Base-by-base conservation (phyloP, 352 stramenopile species). In the Globisporangium ultimum region DNA sequence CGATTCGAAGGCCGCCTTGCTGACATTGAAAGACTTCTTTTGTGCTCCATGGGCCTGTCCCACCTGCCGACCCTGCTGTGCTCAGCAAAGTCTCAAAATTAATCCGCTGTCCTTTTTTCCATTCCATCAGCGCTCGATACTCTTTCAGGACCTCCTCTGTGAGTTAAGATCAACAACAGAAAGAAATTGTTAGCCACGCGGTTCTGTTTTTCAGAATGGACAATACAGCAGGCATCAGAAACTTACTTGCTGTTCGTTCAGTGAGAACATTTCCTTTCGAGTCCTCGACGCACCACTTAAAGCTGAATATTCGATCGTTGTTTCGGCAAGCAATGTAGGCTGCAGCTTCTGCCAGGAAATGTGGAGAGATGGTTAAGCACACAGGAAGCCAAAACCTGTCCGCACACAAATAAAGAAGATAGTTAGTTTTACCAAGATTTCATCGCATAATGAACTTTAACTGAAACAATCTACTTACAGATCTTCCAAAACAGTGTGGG, bases 281-380 rank as follows among this genome's bases (percentile, higher is more conserved):
- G 40, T 71, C 70, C 45, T 80, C 67, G 36, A 63, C 73, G 45
- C 84, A 93, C 84, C 84, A 93, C 32, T 82, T 83, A 47, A 91
- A 91, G 54, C 76, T 86, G 51, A 90, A 93, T n/a, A 87, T 74
- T 41, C 84, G 79, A 49, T 84, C 77, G 38, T 81, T 77, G 64
- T 91, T 84, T 52, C 80, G 78, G 20, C 74, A 89, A 28, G 78
- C 74, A 52, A 93, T 91, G 57, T 87, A 93, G 36, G 74, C 79
- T 52, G 84, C 79, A n/a, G 80, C 78, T 53, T 93, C 84, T 0
- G 81, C 84, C 22, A 93, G 65, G 51, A 88, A 73, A 15, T 74
- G 62, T 9, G 84, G 74, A 14, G 72, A 72, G 11, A 74, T 74
- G 43, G 73, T 70, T 52, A 89, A 60, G 48, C 81, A 93, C 13